A percentile compares a stretch with the other conserved stretches of the same genome.
These are phyloP conservation scores for Madurella fahalii DNA, from an alignment of 2,329 filamentous ascomycete species.

Conservation along the genomic window DNA sequence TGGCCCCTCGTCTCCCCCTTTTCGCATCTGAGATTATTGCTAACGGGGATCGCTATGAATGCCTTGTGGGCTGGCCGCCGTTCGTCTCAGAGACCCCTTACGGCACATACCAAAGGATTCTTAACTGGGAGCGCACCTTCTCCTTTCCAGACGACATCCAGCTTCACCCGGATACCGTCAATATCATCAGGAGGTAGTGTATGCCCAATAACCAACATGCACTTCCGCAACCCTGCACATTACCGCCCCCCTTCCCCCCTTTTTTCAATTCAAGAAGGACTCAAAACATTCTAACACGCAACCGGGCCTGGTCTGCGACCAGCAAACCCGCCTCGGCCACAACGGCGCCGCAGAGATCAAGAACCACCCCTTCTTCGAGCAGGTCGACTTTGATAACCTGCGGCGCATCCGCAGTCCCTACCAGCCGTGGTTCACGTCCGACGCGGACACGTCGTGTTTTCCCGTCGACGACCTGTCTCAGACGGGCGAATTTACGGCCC, in stretches of 20 bases:
- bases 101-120: slow-evolving; percentile 97
- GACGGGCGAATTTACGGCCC: neutral
- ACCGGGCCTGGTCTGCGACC: slow-evolving; percentile 81
- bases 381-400: slow-evolving; percentile 88
- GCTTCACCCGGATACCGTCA: slow-evolving; percentile 80
- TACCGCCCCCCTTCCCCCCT: neutral
- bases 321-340: slow-evolving; percentile 83
- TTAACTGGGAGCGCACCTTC: slow-evolving; percentile 91
- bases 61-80: slow-evolving; percentile 94
- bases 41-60: slow-evolving; percentile 56
- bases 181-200: slow-evolving; percentile 76
- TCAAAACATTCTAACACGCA: neutral
- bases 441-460: slow-evolving; percentile 98
- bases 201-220: too few species aligned
- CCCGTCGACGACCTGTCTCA: slow-evolving; percentile 70
- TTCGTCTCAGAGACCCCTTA: slow-evolving; percentile 98
- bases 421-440: slow-evolving; percentile 85
- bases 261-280: too few species aligned
- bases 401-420: slow-evolving; percentile 91
- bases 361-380: slow-evolving; percentile 89
- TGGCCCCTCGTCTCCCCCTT: neutral
- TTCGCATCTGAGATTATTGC: neutral
- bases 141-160: slow-evolving; percentile 96
- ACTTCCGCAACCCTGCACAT: slow-evolving; percentile 33
- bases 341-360: slow-evolving; percentile 89